A percentile compares a stretch with the other conserved stretches of the same genome.
These are phyloP conservation scores for Neocatenulostroma microsporum DNA, from an alignment of 2,329 filamentous ascomycete genomes.

Conservation along the genomic window DNA sequence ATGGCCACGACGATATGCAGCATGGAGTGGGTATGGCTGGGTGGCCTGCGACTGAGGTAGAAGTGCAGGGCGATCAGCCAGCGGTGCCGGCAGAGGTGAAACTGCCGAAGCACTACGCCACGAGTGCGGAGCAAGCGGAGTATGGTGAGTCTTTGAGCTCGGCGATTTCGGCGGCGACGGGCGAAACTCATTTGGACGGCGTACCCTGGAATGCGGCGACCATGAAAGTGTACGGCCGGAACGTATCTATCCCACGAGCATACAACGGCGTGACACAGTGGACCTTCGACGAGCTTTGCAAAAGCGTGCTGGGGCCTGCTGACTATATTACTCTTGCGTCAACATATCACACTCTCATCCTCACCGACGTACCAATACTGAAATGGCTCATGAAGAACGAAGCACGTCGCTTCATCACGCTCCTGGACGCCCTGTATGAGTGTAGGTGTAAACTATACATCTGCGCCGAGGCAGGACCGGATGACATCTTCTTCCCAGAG, in stretches of 20 bases:
- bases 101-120: conserved; percentile 16
- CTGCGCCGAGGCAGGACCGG: conserved; percentile 58
- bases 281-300: conserved; percentile 62
- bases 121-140: not conserved
- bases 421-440: conserved; percentile 74
- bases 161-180: conserved; percentile 15
- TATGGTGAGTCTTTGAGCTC: not conserved
- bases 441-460: conserved; percentile 69
- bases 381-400: conserved; percentile 67
- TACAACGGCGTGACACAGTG: conserved; percentile 54
- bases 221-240: conserved; percentile 56
- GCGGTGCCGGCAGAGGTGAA: conserved; percentile 3
- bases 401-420: conserved; percentile 69
- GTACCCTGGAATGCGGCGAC: conserved; percentile 38
- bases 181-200: conserved; percentile 8
- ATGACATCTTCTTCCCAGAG: conserved; percentile 71
- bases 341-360: conserved; percentile 68
- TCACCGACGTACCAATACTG: conserved; percentile 62
- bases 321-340: conserved; percentile 79
- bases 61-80: conserved; percentile 2
- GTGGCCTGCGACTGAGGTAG: conserved; percentile 9
- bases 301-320: conserved; percentile 60
- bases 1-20: conserved; percentile 21
- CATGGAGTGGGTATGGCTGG: conserved; percentile 16
- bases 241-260: conserved; percentile 52